Percentiles rank a stretch among this genome's conserved stretches.
Conservation (phyloP, 306 rosid genomes). For the Trichosanthes truncata region DNA sequence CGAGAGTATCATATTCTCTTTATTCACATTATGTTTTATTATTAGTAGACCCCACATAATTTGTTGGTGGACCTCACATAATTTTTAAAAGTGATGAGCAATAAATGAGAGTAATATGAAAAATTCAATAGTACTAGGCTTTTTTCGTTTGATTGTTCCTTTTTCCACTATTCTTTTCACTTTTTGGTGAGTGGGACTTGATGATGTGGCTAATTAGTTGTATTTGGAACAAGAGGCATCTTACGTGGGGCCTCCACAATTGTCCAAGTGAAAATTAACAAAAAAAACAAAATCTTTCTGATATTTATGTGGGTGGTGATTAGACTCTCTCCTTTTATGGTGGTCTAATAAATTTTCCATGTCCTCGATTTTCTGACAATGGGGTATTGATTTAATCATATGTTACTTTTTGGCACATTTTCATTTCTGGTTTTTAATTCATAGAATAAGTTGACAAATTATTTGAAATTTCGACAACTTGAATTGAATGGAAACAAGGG, state of each 20-base stretch:
- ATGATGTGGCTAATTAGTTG: background rate
- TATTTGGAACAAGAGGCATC: background rate
- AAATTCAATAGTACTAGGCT: too few relatives aligned
- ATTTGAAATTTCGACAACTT: background rate
- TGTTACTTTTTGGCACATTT: background rate
- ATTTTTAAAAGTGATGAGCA: too few relatives aligned
- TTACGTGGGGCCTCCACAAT: background rate
- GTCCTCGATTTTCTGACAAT: background rate
- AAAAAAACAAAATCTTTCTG: background rate
- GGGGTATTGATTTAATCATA: background rate
- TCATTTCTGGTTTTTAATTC: background rate
- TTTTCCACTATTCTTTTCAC: background rate
- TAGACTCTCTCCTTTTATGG: background rate
- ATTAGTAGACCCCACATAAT: too few relatives aligned
- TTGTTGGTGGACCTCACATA: too few relatives aligned
- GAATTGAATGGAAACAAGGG: background rate
- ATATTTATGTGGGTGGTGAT: background rate
- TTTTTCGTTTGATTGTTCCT: too few relatives aligned
- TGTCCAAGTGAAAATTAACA: background rate
- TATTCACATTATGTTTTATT: too few relatives aligned
- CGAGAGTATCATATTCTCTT: too few relatives aligned
- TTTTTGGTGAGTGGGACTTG: background rate
- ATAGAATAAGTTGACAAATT: background rate
- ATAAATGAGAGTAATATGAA: too few relatives aligned
- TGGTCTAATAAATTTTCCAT: background rate